Evolutionary conservation across 257 asterid species (phyloP), one percentile per base, ranked within the genome.

Genomic region (Plantago major): DNA sequence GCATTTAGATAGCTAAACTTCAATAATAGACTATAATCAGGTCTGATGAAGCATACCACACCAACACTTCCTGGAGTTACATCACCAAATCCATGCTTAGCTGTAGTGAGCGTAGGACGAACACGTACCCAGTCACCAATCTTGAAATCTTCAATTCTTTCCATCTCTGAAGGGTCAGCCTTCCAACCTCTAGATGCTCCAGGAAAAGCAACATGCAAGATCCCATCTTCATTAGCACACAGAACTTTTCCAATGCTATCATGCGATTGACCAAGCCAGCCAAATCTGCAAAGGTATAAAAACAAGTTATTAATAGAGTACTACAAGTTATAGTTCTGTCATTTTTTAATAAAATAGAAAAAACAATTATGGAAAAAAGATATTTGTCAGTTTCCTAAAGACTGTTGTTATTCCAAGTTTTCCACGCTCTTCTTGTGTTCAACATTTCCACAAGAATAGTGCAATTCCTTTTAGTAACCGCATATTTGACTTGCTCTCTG

Each of bases 111-210:
- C n/a, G 89, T 79, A 57, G 99, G 97, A 10, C 99, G 95, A 56
- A 93, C 81, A 48, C 99, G 97, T 69, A 89, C 99, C 99, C 99
- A 93, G 67, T 93, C 99, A 33, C 99, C 99, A 42, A 93, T 94
- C 68, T 82, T 87, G 83, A 75, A 93, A 75, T 93, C 99, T 82
- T 93, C 99, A 65, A 93, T 96, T 69, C 99, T 86, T 83, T 93
- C 94, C 97, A 93, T 93, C 76, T 93, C 99, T 55, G 99, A 88
- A 67, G 99, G 99, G 72, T 93, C 99, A 71, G 99, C 99, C 84
- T 89, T 93, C 97, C 97, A 93, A 64, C 99, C 99, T 79, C 99
- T 84, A 67, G 99, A 93, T 74, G 97, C 99, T 81, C 99, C 99
- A 55, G 99, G 99, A 71, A 93, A 93, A 56, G 97, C 99, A 71